A percentile compares a stretch with the other conserved stretches of the same genome.
Evolutionary conservation across 192 early-diverging fungal genomes (phyloP).

Genomic region (Gigaspora rosea): DNA sequence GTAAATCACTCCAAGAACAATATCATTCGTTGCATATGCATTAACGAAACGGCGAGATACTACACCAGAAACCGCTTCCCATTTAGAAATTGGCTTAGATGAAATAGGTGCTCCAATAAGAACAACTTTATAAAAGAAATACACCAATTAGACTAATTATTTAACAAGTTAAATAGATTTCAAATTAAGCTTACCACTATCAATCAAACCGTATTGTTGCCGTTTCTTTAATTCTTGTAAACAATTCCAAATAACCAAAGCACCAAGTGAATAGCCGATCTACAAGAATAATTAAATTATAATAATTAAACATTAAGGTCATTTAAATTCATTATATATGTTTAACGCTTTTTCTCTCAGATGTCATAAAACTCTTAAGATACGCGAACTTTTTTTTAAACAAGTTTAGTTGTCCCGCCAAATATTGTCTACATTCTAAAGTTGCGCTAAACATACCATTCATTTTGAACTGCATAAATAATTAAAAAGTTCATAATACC

Average conservation of each 20-base stretch:
- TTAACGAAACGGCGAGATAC: conserved; percentile 55
- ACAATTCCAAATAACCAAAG: conserved; percentile 60
- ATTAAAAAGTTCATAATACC: conserved; percentile 33
- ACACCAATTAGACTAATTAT: background rate
- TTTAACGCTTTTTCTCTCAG: background rate
- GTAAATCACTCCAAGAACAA: conserved; percentile 54
- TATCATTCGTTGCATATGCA: conserved; percentile 56
- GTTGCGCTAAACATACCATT: background rate
- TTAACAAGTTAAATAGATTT: background rate
- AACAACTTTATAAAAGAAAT: conserved; percentile 38
- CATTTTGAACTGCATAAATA: background rate
- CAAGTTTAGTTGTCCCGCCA: background rate
- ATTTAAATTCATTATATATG: background rate
- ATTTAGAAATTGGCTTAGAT: conserved; percentile 39
- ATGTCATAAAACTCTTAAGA: too few relatives aligned
- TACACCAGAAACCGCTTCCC: conserved; percentile 44
- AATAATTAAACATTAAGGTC: background rate
- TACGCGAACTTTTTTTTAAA: background rate
- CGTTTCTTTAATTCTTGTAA: conserved; percentile 51
- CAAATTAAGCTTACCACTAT: conserved; percentile 43
- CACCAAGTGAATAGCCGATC: conserved; percentile 59
- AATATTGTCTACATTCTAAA: background rate
- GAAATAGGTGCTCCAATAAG: conserved; percentile 58
- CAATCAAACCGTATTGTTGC: conserved; percentile 46
- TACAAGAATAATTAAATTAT: background rate